phyloP scores from a whole-genome alignment of 2,329 filamentous ascomycete species.

The Knoxdaviesia capensis region DNA sequence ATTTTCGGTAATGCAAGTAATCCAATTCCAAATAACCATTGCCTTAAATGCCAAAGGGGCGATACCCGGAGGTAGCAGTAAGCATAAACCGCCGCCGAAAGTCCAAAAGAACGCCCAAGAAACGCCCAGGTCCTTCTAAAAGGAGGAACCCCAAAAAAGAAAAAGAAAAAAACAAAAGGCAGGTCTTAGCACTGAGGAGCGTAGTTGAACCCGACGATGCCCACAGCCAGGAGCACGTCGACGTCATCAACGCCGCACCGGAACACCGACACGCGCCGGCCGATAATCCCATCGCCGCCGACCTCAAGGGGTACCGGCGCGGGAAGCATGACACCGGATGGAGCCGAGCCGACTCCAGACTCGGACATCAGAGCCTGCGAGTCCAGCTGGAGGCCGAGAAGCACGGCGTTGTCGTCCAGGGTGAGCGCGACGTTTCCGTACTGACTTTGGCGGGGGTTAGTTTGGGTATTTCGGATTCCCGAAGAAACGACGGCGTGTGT shows the following conservation, averaged over 20 bases:
- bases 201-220: conserved; percentile 28
- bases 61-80: too few species aligned
- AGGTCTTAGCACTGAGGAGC: not conserved
- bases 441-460: conserved; percentile 10
- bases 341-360: not conserved
- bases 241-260: conserved; percentile 8
- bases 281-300: conserved; percentile 25
- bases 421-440: conserved; percentile 20
- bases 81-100: too few species aligned
- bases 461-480: conserved; percentile 2
- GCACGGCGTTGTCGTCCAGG: not conserved
- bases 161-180: conserved; percentile 4
- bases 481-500: not conserved
- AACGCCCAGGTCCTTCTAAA: too few species aligned
- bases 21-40: too few species aligned
- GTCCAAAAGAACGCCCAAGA: too few species aligned
- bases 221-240: conserved; percentile 19
- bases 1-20: too few species aligned
- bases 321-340: conserved; percentile 9
- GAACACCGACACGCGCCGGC: conserved; percentile 22
- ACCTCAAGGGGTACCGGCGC: conserved; percentile 22
- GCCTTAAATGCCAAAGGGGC: too few species aligned
- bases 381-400: not conserved
- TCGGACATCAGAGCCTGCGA: not conserved
- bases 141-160: not conserved